These are phyloP conservation scores for Wickerhamomyces sp. DNA, from an alignment of 1,139 yeast species.

Conservation along the genomic window DNA sequence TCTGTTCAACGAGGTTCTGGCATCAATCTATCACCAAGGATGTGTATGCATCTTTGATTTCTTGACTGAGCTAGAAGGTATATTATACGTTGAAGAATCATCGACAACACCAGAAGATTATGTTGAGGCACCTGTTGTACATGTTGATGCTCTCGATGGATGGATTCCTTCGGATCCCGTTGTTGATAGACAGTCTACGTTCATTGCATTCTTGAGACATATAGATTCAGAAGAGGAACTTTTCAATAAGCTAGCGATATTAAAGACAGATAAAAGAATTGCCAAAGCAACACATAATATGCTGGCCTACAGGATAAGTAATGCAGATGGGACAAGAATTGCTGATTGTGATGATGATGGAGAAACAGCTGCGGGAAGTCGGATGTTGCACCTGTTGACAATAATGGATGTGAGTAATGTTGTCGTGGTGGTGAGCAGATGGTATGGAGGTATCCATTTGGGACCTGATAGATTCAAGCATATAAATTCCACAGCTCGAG, in stretches of 20 bases:
- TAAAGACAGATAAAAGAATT: conserved; percentile 64
- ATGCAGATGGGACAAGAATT: conserved; percentile 46
- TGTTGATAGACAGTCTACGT: conserved; percentile 79
- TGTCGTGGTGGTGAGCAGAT: conserved; percentile 65
- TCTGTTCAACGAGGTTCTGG: conserved; percentile 45
- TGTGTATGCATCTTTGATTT: conserved; percentile 79
- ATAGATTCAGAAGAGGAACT: conserved; percentile 69
- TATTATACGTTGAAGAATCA: conserved; percentile 38
- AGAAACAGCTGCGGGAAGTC: conserved; percentile 92
- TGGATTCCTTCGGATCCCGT: conserved; percentile 81
- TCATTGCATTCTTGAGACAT: conserved; percentile 67
- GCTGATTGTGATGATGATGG: conserved; percentile 98
- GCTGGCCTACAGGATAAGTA: conserved; percentile 76
- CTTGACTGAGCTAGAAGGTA: conserved; percentile 57
- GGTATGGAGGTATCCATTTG: conserved; percentile 90
- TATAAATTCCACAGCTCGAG: conserved; percentile 84
- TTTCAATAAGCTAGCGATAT: conserved; percentile 39
- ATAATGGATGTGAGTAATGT: conserved; percentile 80
- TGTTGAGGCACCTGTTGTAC: conserved; percentile 11
- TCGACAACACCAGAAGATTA: conserved; percentile 6
- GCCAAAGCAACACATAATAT: conserved; percentile 74
- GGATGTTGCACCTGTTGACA: conserved; percentile 74
- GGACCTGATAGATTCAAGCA: conserved; percentile 96
- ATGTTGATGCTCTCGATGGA: conserved; percentile 47
- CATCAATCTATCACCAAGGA: conserved; percentile 47